Percentiles rank a stretch among this genome's conserved stretches.
Evolutionary conservation across 306 rosid genomes (phyloP).

Genomic region (Sesbania bispinosa): DNA sequence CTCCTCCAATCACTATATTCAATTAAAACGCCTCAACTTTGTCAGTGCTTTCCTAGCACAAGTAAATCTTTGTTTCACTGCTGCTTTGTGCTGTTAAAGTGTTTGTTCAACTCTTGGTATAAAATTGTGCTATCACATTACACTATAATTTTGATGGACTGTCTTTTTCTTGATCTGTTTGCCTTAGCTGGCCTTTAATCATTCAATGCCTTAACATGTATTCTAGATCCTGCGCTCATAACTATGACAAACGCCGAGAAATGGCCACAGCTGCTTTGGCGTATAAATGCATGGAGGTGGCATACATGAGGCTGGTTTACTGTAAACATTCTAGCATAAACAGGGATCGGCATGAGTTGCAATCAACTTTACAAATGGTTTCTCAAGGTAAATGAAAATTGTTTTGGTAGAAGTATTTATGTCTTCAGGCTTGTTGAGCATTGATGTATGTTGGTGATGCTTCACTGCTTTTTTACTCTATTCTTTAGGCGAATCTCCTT

Average conservation of each 20-base stretch:
- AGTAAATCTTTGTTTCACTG: not conserved
- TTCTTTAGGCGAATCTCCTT: constrained; percentile 60
- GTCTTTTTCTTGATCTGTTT: not conserved
- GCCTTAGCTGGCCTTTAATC: not conserved
- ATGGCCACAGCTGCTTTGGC: constrained; percentile 77
- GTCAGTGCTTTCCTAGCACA: not conserved
- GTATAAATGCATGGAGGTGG: constrained; percentile 82
- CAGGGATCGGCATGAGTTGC: constrained; percentile 53
- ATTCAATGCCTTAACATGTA: constrained; percentile 1
- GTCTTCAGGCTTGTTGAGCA: not conserved
- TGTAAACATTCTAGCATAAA: constrained; percentile 40
- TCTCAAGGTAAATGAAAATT: constrained; percentile 54
- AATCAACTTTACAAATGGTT: constrained; percentile 46
- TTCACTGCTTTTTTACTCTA: not conserved
- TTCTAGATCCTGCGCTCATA: constrained; percentile 66
- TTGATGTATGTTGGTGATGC: constrained; percentile 9
- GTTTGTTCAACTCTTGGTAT: not conserved
- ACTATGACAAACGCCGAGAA: constrained; percentile 52
- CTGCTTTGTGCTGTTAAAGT: not conserved
- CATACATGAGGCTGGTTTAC: constrained; percentile 58
- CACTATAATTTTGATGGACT: not conserved
- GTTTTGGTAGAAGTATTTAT: not conserved
- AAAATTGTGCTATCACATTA: not conserved
- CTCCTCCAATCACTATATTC: not conserved
- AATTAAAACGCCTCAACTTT: not conserved